A percentile compares a stretch with the other conserved stretches of the same genome.
phyloP scores from a whole-genome alignment of 306 rosid genomes.

The Pyrus pyrifolia region DNA sequence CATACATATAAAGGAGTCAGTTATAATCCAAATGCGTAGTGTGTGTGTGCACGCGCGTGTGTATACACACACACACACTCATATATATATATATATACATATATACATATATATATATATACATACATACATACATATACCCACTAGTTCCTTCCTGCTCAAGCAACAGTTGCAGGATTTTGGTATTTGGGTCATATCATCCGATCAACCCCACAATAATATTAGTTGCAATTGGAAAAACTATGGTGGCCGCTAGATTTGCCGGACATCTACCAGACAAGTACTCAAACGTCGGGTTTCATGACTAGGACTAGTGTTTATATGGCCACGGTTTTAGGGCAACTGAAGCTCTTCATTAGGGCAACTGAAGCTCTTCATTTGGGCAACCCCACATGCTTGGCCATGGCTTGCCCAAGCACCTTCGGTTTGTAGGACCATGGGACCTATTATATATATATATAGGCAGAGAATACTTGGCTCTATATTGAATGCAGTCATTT shows the following conservation, averaged over 20 bases:
- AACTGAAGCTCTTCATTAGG: neutral
- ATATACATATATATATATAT: neutral
- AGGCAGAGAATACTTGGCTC: neutral
- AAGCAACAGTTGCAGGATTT: neutral
- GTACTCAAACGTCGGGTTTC: constrained; percentile 17
- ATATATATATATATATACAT: neutral
- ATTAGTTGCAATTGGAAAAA: constrained; percentile 18
- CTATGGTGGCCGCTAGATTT: constrained; percentile 24
- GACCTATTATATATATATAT: neutral
- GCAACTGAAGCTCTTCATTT: neutral
- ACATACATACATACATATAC: neutral
- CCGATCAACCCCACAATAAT: constrained; percentile 18
- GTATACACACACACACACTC: too few species aligned
- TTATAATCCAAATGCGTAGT: neutral
- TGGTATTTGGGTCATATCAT: constrained; percentile 11
- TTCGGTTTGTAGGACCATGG: neutral
- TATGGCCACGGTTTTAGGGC: constrained; percentile 12
- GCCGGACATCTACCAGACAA: constrained; percentile 56
- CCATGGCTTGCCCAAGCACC: neutral
- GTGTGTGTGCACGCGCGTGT: too few species aligned
- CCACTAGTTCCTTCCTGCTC: neutral
- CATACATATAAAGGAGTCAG: neutral
- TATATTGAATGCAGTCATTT: neutral
- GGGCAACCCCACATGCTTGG: constrained; percentile 11
- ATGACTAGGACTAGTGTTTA: constrained; percentile 19